Evolutionary conservation across 129 eudicot species (phyloP), one percentile per base, ranked within the genome.

Genomic region (Glebionis coronaria): DNA sequence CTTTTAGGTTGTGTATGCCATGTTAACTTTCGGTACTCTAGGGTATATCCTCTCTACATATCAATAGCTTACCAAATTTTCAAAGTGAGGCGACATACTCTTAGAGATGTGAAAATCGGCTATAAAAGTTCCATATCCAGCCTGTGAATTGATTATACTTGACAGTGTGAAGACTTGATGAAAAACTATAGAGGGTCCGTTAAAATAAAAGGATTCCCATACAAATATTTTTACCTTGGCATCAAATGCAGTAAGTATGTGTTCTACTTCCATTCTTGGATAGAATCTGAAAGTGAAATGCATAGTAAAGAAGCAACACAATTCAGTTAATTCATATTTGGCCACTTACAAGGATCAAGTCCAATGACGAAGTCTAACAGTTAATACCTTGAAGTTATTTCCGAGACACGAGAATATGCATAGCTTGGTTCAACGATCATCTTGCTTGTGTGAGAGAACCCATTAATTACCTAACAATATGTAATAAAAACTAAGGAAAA

Each of bases 261-360:
- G 44, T 55, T 71, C 75, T 56, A 80, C 69, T 58, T 76, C 61
- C 81, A 76, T 53, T 44, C 20, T 66, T 66, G 84, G 84, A 62
- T 76, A 80, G 77, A 71, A 80, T 72, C 84, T 80, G 78, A 44
- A 75, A 60, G 46, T 19, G 67, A 67, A 70, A 60, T 23, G 50
- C 16, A 56, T 42, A 58, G 66, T 12, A 51, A 6, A 35, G 7
- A 35, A 35, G 42, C 42, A 35, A 35, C 42, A 35, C 7, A 35
- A 35, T 35, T 35, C 42, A 35, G 2, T 35, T 5, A 35, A 35
- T 35, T 35, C 7, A 35, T 35, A 35, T 35, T 35, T 35, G 42
- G 42, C 7, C 42, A 35, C 40, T 6, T 35, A 35, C 42, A 35
- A 35, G 42, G 9, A 23, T 23, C 7, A 35, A 35, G 42, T 5